A percentile compares a stretch with the other conserved stretches of the same genome.
Conservation (phyloP, 768 basidiomycete species). For the Leccinum disarticulatum region DNA sequence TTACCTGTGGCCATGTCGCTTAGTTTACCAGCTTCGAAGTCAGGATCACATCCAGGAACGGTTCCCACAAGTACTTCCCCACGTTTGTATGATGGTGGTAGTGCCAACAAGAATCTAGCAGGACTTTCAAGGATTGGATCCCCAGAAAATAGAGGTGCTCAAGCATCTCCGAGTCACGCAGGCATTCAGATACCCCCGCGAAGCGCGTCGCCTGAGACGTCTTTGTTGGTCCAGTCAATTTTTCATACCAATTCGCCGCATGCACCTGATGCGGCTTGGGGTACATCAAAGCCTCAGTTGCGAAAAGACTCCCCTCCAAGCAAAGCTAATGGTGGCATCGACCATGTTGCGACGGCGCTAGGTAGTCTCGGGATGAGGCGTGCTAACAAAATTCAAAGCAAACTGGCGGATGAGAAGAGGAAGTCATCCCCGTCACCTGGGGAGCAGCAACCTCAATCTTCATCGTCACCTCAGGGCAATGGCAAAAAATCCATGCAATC, state of each 20-base stretch:
- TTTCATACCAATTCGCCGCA: slow-evolving; percentile 8
- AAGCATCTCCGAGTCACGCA: slow-evolving; percentile 8
- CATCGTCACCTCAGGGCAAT: slow-evolving; percentile 13
- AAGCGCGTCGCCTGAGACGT: slow-evolving; percentile 3
- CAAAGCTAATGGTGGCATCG: slow-evolving; percentile 20
- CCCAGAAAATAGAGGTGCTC: slow-evolving; percentile 13
- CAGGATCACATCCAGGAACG: slow-evolving; percentile 9
- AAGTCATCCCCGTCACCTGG: slow-evolving; percentile 6
- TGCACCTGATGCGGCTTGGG: slow-evolving; percentile 15
- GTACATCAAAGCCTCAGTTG: slow-evolving; percentile 14
- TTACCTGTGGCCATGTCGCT: slow-evolving; percentile 19
- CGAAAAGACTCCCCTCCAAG: slow-evolving; percentile 9
- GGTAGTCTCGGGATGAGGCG: slow-evolving; percentile 33
- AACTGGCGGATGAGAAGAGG: slow-evolving; percentile 27
- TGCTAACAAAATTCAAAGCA: slow-evolving; percentile 24
- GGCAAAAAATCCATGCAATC: slow-evolving; percentile 20
- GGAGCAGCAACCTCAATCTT: slow-evolving; percentile 19
- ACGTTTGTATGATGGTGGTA: slow-evolving; percentile 6
- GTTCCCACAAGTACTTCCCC: slow-evolving; percentile 12
- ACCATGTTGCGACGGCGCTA: slow-evolving; percentile 22
- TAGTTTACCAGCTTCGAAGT: slow-evolving; percentile 13
- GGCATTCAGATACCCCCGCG: slow-evolving; percentile 6
- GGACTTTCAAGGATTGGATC: slow-evolving; percentile 20
- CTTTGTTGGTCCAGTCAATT: slow-evolving; percentile 18
- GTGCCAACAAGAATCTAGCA: slow-evolving; percentile 5